Conservation (phyloP, 805 yeast species). For the Pichia thaimueangensis region DNA sequence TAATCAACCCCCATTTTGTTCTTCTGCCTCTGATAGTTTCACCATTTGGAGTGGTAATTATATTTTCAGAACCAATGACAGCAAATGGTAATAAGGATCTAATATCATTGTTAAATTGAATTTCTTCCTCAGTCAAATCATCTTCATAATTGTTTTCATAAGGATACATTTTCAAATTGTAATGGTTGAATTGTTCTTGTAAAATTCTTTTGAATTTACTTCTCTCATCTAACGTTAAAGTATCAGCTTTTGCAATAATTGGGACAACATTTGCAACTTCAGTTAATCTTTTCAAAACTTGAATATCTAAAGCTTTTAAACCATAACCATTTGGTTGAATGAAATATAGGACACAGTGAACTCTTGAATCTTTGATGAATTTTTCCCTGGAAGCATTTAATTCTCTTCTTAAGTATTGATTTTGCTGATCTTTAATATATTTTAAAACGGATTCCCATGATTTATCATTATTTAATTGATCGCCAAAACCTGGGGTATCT, state of each 20-base stretch:
- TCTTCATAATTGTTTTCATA: slow-evolving; percentile 42
- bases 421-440: slow-evolving; percentile 92
- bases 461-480: slow-evolving; percentile 88
- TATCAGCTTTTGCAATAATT: slow-evolving; percentile 88
- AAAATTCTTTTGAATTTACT: slow-evolving; percentile 65
- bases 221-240: slow-evolving; percentile 82
- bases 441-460: slow-evolving; percentile 96
- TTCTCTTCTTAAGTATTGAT: slow-evolving; percentile 84
- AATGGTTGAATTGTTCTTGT: slow-evolving; percentile 68
- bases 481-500: slow-evolving; percentile 98
- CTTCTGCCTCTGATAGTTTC: slow-evolving; percentile 82
- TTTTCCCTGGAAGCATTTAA: slow-evolving; percentile 90
- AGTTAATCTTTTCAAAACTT: slow-evolving; percentile 73
- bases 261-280: slow-evolving; percentile 95
- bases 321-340: slow-evolving; percentile 85
- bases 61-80: slow-evolving; percentile 82
- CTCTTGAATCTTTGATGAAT: slow-evolving; percentile 78
- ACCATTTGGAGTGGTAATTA: slow-evolving; percentile 63
- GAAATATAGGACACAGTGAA: slow-evolving; percentile 88
- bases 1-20: slow-evolving; percentile 89
- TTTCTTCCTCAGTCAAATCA: slow-evolving; percentile 57
- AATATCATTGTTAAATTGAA: slow-evolving; percentile 67
- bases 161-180: slow-evolving; percentile 79
- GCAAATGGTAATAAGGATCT: slow-evolving; percentile 87
- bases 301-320: slow-evolving; percentile 75